A percentile compares a stretch with the other conserved stretches of the same genome.
These are phyloP conservation scores for Suillus cothurnatus DNA, from an alignment of 768 basidiomycete species.

Conservation along the genomic window DNA sequence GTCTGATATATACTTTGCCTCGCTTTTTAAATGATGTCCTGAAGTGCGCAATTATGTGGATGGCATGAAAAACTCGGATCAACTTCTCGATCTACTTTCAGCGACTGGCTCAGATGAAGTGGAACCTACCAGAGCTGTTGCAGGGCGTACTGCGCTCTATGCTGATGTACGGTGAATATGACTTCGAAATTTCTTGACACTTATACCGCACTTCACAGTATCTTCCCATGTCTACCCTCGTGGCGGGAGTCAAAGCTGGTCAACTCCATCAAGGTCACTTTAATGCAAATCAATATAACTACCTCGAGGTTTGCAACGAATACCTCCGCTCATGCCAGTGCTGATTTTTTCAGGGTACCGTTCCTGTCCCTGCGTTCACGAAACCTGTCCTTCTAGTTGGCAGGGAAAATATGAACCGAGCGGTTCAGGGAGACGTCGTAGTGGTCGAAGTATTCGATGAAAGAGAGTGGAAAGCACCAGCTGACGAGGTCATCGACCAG, in stretches of 20 bases:
- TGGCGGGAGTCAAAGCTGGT: slow-evolving; percentile 85
- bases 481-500: slow-evolving; percentile 92
- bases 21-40: slow-evolving; percentile 2
- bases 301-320: slow-evolving; percentile 68
- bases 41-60: slow-evolving; percentile 83
- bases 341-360: slow-evolving; percentile 61
- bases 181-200: background rate
- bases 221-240: slow-evolving; percentile 65
- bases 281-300: slow-evolving; percentile 95
- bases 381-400: slow-evolving; percentile 87
- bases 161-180: slow-evolving; percentile 55
- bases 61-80: slow-evolving; percentile 60
- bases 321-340: background rate
- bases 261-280: slow-evolving; percentile 91
- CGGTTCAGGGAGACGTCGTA: slow-evolving; percentile 92
- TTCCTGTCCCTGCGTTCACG: slow-evolving; percentile 68
- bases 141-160: slow-evolving; percentile 65
- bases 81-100: slow-evolving; percentile 83
- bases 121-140: slow-evolving; percentile 59
- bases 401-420: slow-evolving; percentile 92
- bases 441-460: slow-evolving; percentile 87
- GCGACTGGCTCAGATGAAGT: slow-evolving; percentile 62
- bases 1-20: background rate
- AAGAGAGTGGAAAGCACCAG: slow-evolving; percentile 89
- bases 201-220: slow-evolving; percentile 53